A percentile compares a stretch with the other conserved stretches of the same genome.
Conservation (phyloP, 805 yeast genomes). For the Ogataea kodamae region DNA sequence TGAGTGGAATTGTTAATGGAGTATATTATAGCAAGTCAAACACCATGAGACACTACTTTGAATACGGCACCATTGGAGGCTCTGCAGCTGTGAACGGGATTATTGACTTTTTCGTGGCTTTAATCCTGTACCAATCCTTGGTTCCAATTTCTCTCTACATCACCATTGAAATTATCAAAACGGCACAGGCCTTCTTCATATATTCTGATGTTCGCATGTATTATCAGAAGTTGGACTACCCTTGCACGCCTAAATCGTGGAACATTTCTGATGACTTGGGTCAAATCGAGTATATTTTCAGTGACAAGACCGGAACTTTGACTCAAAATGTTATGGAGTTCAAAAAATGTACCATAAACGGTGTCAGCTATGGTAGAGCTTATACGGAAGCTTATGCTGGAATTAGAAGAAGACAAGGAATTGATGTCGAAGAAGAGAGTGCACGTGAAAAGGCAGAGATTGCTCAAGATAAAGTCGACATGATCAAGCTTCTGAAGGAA, state of each 20-base stretch:
- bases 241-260: conserved; percentile 85
- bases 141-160: conserved; percentile 82
- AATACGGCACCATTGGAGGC: conserved; percentile 66
- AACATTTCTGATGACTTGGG: conserved; percentile 83
- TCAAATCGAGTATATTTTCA: conserved; percentile 78
- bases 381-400: conserved; percentile 84
- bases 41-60: conserved; percentile 61
- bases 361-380: conserved; percentile 70
- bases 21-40: conserved; percentile 46
- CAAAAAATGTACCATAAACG: conserved; percentile 74
- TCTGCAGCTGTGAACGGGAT: conserved; percentile 65
- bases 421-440: conserved; percentile 65
- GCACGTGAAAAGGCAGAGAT: conserved; percentile 50
- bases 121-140: conserved; percentile 72
- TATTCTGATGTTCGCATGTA: conserved; percentile 73
- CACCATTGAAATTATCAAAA: conserved; percentile 77
- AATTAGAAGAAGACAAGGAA: conserved; percentile 70
- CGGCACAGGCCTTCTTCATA: conserved; percentile 78
- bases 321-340: conserved; percentile 86
- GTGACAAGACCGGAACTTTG: conserved; percentile 82
- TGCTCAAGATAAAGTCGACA: conserved; percentile 52
- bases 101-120: conserved; percentile 69
- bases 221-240: conserved; percentile 65
- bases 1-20: conserved; percentile 70
- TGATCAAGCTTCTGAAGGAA: conserved; percentile 46